Evolutionary conservation across 257 asterid species (phyloP).

Genomic region (Knoxia roxburghii): DNA sequence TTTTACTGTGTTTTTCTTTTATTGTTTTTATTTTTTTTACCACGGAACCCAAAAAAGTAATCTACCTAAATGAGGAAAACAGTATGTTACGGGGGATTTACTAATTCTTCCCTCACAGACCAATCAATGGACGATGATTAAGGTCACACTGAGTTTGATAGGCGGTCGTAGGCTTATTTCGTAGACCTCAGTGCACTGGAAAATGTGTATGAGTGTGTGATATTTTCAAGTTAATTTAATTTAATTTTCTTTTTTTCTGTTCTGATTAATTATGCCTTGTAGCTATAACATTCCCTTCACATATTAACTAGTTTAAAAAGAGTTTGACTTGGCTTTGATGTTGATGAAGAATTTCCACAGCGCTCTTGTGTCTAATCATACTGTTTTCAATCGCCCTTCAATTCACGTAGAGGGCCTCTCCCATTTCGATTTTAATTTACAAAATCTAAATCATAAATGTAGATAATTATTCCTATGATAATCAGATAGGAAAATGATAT

Average conservation of each 20-base stretch:
- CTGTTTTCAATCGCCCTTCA: no score
- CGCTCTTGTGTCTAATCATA: no score
- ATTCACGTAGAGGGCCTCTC: no score
- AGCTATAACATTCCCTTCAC: no score
- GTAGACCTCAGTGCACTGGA: neutral
- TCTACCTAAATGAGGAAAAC: conserved; percentile 61
- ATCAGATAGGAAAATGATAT: no score
- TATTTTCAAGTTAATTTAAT: neutral
- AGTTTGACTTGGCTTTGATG: no score
- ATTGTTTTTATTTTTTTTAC: conserved; percentile 18
- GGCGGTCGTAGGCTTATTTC: neutral
- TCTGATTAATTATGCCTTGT: no score
- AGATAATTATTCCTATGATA: no score
- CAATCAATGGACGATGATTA: conserved; percentile 34
- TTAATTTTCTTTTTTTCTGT: neutral
- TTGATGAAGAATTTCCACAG: no score
- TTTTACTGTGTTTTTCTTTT: neutral
- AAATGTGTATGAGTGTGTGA: neutral
- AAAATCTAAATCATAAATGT: no score
- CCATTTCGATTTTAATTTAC: no score
- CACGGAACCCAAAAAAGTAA: conserved; percentile 22
- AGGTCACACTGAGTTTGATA: conserved; percentile 20
- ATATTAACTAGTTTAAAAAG: neutral
- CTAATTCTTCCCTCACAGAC: conserved; percentile 29
- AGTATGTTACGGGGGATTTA: conserved; percentile 16